These are phyloP conservation scores for Sedum album DNA, from an alignment of 164 flowering plant species.

Conservation along the genomic window DNA sequence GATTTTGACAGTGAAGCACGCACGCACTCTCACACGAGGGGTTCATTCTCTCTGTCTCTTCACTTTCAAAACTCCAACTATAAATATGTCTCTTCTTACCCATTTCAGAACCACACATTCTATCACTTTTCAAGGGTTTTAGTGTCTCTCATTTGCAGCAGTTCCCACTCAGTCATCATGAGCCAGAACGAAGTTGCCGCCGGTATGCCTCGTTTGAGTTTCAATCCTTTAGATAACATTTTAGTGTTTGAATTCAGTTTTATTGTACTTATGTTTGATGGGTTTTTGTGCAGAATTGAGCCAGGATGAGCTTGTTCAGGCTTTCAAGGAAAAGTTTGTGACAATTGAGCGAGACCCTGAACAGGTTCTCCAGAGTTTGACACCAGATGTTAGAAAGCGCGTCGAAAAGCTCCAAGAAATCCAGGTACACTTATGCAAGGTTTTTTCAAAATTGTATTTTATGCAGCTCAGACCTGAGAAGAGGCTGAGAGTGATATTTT, in stretches of 20 bases:
- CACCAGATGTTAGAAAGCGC: conserved; percentile 55
- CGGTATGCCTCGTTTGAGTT: not conserved
- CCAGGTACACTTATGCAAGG: conserved; percentile 32
- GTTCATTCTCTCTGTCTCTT: not conserved
- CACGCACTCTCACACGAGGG: no score
- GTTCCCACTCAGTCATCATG: not conserved
- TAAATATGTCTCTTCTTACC: not conserved
- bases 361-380: conserved; percentile 42
- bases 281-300: conserved; percentile 35
- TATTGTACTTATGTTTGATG: not conserved
- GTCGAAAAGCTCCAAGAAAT: conserved; percentile 61
- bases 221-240: no score
- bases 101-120: not conserved
- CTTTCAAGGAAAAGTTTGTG: conserved; percentile 72
- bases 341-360: conserved; percentile 50
- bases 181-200: not conserved
- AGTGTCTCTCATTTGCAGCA: not conserved
- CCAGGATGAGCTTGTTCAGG: conserved; percentile 44
- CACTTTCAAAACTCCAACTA: not conserved
- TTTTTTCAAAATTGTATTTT: no score
- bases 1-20: no score
- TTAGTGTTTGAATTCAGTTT: not conserved
- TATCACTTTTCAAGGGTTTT: not conserved
- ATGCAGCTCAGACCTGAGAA: no score
- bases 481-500: not conserved